A percentile compares a stretch with the other conserved stretches of the same genome.
phyloP scores from a whole-genome alignment of 352 stramenopile genomes.

The Phytophthora nicotianae region DNA sequence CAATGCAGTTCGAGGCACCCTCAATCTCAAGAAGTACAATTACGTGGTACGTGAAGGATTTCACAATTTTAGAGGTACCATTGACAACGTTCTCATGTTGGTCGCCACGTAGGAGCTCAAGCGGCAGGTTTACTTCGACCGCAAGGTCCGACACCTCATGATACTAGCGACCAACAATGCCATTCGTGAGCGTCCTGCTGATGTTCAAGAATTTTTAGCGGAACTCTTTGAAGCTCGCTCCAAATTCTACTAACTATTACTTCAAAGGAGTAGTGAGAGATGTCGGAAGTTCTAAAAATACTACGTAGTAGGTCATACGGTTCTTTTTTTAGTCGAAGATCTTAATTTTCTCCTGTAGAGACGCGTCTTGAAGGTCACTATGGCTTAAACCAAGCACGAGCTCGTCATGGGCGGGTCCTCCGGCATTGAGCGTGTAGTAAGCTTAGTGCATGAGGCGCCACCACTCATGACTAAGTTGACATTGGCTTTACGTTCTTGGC shows the following conservation, averaged over 20 bases:
- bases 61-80: too few relatives aligned
- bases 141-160: slow-evolving; percentile 77
- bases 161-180: slow-evolving; percentile 64
- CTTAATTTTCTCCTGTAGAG: too few relatives aligned
- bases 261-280: too few relatives aligned
- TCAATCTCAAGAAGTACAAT: slow-evolving; percentile 79
- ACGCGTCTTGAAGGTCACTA: too few relatives aligned
- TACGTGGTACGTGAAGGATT: slow-evolving; percentile 51
- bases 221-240: slow-evolving; percentile 74
- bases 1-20: slow-evolving; percentile 62
- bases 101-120: slow-evolving; percentile 52
- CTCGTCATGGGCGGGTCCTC: slow-evolving; percentile 25
- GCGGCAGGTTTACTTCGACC: slow-evolving; percentile 75
- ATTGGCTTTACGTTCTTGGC: slow-evolving; percentile 24
- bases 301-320: too few relatives aligned
- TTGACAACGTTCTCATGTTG: background rate
- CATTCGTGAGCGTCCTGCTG: slow-evolving; percentile 63
- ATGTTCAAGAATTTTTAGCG: slow-evolving; percentile 56
- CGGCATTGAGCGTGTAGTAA: slow-evolving; percentile 22
- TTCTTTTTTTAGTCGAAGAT: too few relatives aligned
- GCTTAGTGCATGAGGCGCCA: slow-evolving; percentile 15
- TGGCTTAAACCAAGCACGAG: slow-evolving; percentile 26
- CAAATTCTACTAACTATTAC: slow-evolving; percentile 76
- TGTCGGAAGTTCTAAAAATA: too few relatives aligned
- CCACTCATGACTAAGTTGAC: slow-evolving; percentile 19